Evolutionary conservation across 345 rosid species (phyloP), one percentile per base, ranked within the genome.

Genomic region (Bruguiera sexangula): DNA sequence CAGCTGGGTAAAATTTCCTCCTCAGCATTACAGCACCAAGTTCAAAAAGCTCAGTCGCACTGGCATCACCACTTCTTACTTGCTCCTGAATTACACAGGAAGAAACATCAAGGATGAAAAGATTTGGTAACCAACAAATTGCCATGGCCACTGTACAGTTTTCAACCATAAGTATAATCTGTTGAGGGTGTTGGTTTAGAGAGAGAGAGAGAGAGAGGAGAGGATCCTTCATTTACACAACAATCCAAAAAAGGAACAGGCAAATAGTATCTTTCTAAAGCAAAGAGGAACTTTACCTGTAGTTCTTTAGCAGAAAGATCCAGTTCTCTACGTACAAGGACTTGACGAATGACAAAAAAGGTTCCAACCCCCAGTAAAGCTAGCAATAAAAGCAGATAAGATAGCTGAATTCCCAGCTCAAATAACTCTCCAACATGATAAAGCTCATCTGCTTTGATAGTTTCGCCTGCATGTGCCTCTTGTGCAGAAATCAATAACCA

Each of bases 31-130:
- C 97, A 0, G 98, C 97, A 66, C 98, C 97, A 5, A 94, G 95
- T 82, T 94, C 96, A 70, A 94, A 94, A 32, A 85, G 82, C 81
- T 83, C 98, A 31, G 97, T 94, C 65, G 97, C 97, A 82, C 84
- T 82, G 56, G 98, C 98, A 80, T 91, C 98, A n/a, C 98, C 98
- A 52, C 98, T 94, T 83, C 98, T 87, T 72, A 91, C 98, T 87
- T 94, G 97, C 63, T 94, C 98, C 98, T 94, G 83, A 67, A 68
- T 64, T 27, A 34, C 10, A 69, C 56, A 68, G 71, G 71, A 24
- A 37, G 61, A 73, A 60, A 15, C 43, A 69, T 48, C 22, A 62
- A 1, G 30, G 9, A 69, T 75, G 6, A 27, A 67, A 43, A 71
- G 22, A 60, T 46, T 2, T 55, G 20, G 27, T 68, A 8, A 9